phyloP scores from a whole-genome alignment of 805 yeast genomes.

The Teunomyces funiuensis region DNA sequence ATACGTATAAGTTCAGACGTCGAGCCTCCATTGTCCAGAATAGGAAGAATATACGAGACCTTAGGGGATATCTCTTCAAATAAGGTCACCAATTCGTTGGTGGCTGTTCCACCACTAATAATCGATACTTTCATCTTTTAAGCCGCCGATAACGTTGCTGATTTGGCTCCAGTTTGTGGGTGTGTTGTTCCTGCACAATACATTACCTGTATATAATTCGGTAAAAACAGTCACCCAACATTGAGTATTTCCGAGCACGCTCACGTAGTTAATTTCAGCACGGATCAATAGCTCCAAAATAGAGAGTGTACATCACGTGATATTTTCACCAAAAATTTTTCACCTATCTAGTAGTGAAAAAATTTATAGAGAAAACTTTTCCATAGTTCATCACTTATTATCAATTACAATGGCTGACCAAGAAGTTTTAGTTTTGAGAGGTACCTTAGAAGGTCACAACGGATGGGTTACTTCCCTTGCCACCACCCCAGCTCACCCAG shows the following conservation, averaged over 20 bases:
- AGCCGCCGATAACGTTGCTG: no score
- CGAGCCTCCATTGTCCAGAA: slow-evolving; percentile 93
- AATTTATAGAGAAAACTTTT: slow-evolving; percentile 2
- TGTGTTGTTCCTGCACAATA: not conserved
- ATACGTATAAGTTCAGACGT: slow-evolving; percentile 85
- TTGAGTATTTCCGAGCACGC: slow-evolving; percentile 41
- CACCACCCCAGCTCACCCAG: slow-evolving; percentile 98
- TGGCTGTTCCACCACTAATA: slow-evolving; percentile 85
- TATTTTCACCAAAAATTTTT: slow-evolving; percentile 11
- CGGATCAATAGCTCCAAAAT: slow-evolving; percentile 3
- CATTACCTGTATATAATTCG: slow-evolving; percentile 20
- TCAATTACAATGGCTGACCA: slow-evolving; percentile 61
- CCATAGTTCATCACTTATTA: slow-evolving; percentile 6
- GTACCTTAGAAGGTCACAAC: slow-evolving; percentile 89
- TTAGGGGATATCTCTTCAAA: slow-evolving; percentile 47
- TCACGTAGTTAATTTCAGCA: slow-evolving; percentile 25
- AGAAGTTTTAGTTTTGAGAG: slow-evolving; percentile 99
- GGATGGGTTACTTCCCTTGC: slow-evolving; percentile 98
- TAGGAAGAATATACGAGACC: slow-evolving; percentile 72
- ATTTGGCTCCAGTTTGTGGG: not conserved
- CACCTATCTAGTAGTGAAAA: slow-evolving; percentile 2
- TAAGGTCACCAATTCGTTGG: slow-evolving; percentile 69
- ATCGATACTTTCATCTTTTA: slow-evolving; percentile 28
- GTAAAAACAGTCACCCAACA: slow-evolving; percentile 38
- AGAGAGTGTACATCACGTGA: slow-evolving; percentile 3